A percentile compares a stretch with the other conserved stretches of the same genome.
These are phyloP conservation scores for Stagonosporopsis rhizophila DNA, from an alignment of 2,329 filamentous ascomycete genomes.

Conservation along the genomic window DNA sequence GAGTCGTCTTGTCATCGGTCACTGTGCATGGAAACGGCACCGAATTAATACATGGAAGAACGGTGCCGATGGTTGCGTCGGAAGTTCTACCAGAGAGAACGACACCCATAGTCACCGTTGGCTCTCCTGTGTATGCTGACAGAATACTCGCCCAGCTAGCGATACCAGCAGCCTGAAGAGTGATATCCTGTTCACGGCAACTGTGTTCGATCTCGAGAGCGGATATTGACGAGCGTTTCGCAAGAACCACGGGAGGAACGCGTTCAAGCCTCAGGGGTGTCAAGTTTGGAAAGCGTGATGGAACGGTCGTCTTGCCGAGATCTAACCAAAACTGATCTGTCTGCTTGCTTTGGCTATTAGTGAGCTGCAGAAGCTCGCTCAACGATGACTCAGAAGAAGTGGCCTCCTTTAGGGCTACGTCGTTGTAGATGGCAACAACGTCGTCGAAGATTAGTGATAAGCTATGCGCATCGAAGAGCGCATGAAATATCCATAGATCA, in stretches of 20 bases:
- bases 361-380: slow-evolving; percentile 53
- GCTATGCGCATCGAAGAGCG: slow-evolving; percentile 83
- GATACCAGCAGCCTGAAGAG: slow-evolving; percentile 77
- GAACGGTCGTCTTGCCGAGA: slow-evolving; percentile 60
- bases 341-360: slow-evolving; percentile 37
- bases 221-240: slow-evolving; percentile 50
- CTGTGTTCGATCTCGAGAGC: slow-evolving; percentile 60
- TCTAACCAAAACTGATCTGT: slow-evolving; percentile 68
- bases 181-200: slow-evolving; percentile 68
- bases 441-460: slow-evolving; percentile 70
- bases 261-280: slow-evolving; percentile 63
- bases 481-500: slow-evolving; percentile 73
- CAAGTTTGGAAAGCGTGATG: slow-evolving; percentile 79
- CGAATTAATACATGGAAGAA: slow-evolving; percentile 84
- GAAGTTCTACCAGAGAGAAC: slow-evolving; percentile 77
- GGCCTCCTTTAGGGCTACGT: slow-evolving; percentile 26
- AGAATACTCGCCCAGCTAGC: slow-evolving; percentile 80
- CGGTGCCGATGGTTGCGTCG: slow-evolving; percentile 63
- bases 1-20: slow-evolving; percentile 59
- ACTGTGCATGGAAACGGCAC: slow-evolving; percentile 73
- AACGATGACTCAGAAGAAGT: slow-evolving; percentile 54
- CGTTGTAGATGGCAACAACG: slow-evolving; percentile 56
- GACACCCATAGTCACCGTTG: slow-evolving; percentile 76
- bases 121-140: slow-evolving; percentile 77
- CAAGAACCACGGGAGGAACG: slow-evolving; percentile 46